Conservation (phyloP, 2,329 filamentous ascomycete genomes). For the Stenocarpella maydis region DNA sequence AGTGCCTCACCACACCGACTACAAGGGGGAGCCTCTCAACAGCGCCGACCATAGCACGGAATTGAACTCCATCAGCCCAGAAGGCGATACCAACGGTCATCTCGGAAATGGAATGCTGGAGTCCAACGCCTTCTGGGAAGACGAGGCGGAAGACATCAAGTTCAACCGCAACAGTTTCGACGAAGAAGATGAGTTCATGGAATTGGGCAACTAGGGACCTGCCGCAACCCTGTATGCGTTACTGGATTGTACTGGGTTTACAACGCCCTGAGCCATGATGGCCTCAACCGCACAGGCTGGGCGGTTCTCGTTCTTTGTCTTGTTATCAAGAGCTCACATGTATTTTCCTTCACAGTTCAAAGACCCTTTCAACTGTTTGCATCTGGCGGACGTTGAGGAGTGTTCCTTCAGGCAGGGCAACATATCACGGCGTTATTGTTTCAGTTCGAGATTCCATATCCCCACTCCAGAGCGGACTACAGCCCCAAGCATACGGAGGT, state of each 20-base stretch:
- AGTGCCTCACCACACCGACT: slow-evolving; percentile 92
- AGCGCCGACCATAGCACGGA: slow-evolving; percentile 47
- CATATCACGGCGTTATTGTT: slow-evolving; percentile 32
- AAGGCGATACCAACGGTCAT: slow-evolving; percentile 34
- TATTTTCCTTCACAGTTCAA: slow-evolving; percentile 5
- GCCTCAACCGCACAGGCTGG: background rate
- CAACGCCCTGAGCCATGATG: background rate
- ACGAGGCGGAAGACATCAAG: slow-evolving; percentile 63
- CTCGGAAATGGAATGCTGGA: slow-evolving; percentile 36
- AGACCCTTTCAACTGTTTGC: slow-evolving; percentile 30
- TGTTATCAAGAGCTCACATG: background rate
- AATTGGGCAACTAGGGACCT: slow-evolving; percentile 56
- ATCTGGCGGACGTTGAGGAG: slow-evolving; percentile 36
- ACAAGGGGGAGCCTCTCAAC: slow-evolving; percentile 79
- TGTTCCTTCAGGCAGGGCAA: slow-evolving; percentile 41
- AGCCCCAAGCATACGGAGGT: slow-evolving; percentile 14
- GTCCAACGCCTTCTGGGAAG: slow-evolving; percentile 33
- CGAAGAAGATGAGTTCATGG: slow-evolving; percentile 95
- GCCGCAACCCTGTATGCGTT: background rate
- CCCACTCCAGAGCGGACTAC: background rate
- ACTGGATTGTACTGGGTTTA: background rate
- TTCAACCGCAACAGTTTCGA: slow-evolving; percentile 65
- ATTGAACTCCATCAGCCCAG: slow-evolving; percentile 62
- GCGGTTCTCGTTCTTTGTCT: background rate
- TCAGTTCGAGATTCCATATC: slow-evolving; percentile 26